phyloP scores from a whole-genome alignment of 2,329 filamentous ascomycete genomes.

The Aspergillus texensis region DNA sequence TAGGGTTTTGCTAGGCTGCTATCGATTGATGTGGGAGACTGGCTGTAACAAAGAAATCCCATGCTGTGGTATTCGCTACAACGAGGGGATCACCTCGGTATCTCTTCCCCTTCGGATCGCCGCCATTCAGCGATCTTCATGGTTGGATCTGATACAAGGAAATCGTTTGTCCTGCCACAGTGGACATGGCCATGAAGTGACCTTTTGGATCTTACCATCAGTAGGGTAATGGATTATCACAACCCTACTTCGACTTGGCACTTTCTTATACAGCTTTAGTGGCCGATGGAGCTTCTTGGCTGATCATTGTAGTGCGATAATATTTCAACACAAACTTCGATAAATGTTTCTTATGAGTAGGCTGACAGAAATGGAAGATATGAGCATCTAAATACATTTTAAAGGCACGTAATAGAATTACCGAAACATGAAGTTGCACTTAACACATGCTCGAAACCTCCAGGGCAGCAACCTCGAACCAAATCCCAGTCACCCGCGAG shows the following conservation, averaged over 20 bases:
- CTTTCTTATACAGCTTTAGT: neutral
- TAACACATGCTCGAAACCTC: neutral
- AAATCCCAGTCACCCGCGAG: neutral
- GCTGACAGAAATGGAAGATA: neutral
- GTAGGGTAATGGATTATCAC: neutral
- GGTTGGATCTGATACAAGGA: neutral
- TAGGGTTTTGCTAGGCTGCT: neutral
- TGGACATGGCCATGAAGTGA: neutral
- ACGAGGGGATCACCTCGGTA: neutral
- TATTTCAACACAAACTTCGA: neutral
- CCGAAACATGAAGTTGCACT: accelerated
- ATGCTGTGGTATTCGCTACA: neutral
- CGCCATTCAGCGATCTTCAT: neutral
- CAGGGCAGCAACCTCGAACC: neutral
- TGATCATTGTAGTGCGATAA: too few relatives aligned
- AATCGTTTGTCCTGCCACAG: neutral
- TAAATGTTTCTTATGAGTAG: neutral
- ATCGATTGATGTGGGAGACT: neutral
- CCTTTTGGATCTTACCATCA: too few relatives aligned
- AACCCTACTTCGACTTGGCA: neutral
- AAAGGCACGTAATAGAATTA: neutral
- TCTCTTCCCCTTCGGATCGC: neutral
- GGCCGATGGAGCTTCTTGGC: too few relatives aligned
- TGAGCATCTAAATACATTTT: accelerated
- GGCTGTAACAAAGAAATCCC: neutral